Evolutionary conservation across 176 grass and related monocot species (phyloP).

Genomic region (Metroxylon sagu): DNA sequence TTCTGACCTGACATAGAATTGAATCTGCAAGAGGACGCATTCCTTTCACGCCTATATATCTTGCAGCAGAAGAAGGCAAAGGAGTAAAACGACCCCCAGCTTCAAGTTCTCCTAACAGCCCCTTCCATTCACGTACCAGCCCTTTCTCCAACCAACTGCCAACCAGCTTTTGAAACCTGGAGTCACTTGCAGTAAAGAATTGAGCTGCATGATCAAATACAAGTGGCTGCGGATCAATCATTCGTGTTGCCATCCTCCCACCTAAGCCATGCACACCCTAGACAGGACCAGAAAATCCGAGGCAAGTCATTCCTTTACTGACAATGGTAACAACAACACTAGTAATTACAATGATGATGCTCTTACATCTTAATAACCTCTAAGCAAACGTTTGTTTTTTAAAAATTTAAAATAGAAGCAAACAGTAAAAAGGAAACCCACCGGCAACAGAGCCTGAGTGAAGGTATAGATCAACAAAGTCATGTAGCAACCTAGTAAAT

Average conservation of each 20-base stretch:
- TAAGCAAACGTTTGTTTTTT: no score
- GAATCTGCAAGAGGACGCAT: conserved; percentile 72
- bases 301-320: no score
- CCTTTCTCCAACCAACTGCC: conserved; percentile 57
- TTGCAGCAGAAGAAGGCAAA: conserved; percentile 22
- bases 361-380: no score
- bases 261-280: conserved; percentile 84
- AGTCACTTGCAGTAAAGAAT: conserved; percentile 72
- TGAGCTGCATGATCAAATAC: conserved; percentile 90
- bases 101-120: conserved; percentile 64
- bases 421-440: no score
- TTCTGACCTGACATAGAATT: conserved; percentile 53
- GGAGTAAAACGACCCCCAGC: conserved; percentile 44
- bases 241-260: conserved; percentile 79
- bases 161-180: conserved; percentile 67
- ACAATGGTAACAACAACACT: no score
- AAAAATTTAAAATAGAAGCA: no score
- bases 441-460: no score
- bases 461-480: no score
- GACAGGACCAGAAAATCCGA: conserved; percentile 11
- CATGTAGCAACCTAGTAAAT: no score
- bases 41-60: conserved; percentile 62
- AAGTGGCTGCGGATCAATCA: conserved; percentile 28
- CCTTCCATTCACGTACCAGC: conserved; percentile 58
- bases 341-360: no score